Conservation (phyloP, 306 rosid species). For the Adenanthera pavonina region DNA sequence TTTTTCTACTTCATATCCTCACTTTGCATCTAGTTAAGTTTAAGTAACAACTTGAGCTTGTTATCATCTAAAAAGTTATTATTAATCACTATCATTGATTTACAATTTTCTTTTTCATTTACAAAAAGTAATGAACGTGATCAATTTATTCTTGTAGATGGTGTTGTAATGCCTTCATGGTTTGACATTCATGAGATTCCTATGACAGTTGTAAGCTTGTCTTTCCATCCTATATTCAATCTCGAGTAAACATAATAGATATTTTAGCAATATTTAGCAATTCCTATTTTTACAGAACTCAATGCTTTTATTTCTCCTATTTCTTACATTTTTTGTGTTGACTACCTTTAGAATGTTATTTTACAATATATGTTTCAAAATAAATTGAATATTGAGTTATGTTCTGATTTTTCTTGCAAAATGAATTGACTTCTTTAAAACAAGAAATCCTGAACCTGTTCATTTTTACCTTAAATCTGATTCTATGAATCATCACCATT, state of each 20-base stretch:
- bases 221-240: slow-evolving; percentile 9
- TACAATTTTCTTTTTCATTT: not conserved
- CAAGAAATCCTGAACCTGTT: not conserved
- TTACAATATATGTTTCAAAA: not conserved
- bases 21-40: not conserved
- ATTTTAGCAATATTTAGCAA: too few species aligned
- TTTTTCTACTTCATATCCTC: slow-evolving; percentile 5
- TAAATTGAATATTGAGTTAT: not conserved
- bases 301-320: not conserved
- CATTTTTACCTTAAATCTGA: slow-evolving; percentile 25
- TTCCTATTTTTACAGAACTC: not conserved
- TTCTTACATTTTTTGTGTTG: slow-evolving; percentile 7
- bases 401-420: not conserved
- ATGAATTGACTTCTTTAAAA: not conserved
- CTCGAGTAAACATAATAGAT: slow-evolving; percentile 10
- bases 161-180: slow-evolving; percentile 86
- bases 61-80: not conserved
- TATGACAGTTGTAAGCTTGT: slow-evolving; percentile 65
- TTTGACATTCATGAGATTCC: slow-evolving; percentile 87
- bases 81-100: not conserved
- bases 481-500: slow-evolving; percentile 14
- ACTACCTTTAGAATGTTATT: slow-evolving; percentile 8
- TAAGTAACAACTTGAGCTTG: not conserved
- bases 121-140: not conserved
- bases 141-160: slow-evolving; percentile 58